Evolutionary conservation across 371 early-diverging fungal genomes (phyloP), one percentile per base, ranked within the genome.

Genomic region (Rhizopus arrhizus): DNA sequence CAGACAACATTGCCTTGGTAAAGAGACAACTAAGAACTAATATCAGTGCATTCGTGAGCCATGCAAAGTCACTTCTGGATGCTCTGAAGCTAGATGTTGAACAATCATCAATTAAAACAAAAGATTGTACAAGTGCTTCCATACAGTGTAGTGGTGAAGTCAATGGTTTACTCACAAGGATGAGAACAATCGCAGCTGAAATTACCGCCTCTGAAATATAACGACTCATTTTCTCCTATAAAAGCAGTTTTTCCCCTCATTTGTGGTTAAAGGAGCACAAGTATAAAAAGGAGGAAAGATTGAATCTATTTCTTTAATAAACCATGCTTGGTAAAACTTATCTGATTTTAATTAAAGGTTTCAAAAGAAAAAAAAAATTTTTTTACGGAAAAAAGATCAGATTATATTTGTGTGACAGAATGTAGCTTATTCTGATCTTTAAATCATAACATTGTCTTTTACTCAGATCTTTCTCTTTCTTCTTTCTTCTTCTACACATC

Each of bases 101-200:
- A 47, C 28, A 55, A 43, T 50, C 65, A 66, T 45, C 59, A 61
- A 29, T 52, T 63, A 32, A 53, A 55, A 40, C 60, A 64, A 66
- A 67, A 34, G 68, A 68, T 22, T 72, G 70, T 32, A 65, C 70
- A 9, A 28, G 51, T n/a, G 66, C 73, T 10, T 69, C 68, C 28
- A 55, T 56, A 9, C 68, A 70, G 45, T 80, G 77, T 53, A 69
- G 75, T 16, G 72, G 70, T 11, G 77, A 80, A 53, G 77, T 80
- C 8, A 68, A 71, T 41, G 72, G 70, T 29, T 46, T 80, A 31
- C 64, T 80, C 9, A 62, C 62, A 32, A 61, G 72, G 36, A 74
- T 80, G n/a, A 62, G 68, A 36, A 68, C 73, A 42, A 70, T 70
- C 36, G 73, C 73, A 52, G 69, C 71, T 31, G 71, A 76, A 58